Evolutionary conservation across 192 early-diverging fungal species (phyloP).

Genomic region (Backusella australiensis): DNA sequence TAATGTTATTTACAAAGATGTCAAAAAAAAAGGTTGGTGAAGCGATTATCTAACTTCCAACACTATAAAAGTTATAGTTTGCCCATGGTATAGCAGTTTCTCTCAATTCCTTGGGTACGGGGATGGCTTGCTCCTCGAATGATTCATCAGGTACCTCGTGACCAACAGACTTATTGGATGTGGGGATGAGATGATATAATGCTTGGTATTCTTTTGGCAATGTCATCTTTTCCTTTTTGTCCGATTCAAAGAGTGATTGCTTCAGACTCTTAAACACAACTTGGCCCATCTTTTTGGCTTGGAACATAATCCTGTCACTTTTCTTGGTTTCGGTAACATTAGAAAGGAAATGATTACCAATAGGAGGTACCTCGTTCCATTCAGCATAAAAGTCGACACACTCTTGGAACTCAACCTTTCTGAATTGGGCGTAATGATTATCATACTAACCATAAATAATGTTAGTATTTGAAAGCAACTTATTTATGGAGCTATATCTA

Average conservation of each 20-base stretch:
- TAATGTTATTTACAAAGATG: too few species aligned
- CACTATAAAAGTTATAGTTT: slow-evolving; percentile 29
- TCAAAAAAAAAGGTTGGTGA: neutral
- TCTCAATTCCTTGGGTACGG: slow-evolving; percentile 20
- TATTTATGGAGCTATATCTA: neutral
- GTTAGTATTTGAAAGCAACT: neutral
- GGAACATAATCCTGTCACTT: neutral
- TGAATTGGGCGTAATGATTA: slow-evolving; percentile 42
- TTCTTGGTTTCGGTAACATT: neutral
- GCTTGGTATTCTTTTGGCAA: slow-evolving; percentile 9
- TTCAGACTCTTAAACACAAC: neutral
- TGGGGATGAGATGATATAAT: slow-evolving; percentile 21
- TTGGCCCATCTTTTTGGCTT: neutral
- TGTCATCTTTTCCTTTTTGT: neutral
- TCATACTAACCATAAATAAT: slow-evolving; percentile 33
- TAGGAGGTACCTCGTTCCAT: slow-evolving; percentile 19
- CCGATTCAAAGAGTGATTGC: neutral
- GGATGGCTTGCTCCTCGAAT: slow-evolving; percentile 19
- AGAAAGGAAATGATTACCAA: slow-evolving; percentile 20
- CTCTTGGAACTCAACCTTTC: slow-evolving; percentile 37
- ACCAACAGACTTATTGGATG: slow-evolving; percentile 9
- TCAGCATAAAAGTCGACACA: slow-evolving; percentile 13
- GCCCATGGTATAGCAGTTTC: slow-evolving; percentile 24
- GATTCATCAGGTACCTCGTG: slow-evolving; percentile 4
- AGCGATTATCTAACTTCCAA: slow-evolving; percentile 13